Percentiles rank a stretch among this genome's conserved stretches.
Conservation (phyloP, 805 yeast genomes). For the Hanseniaspora pseudoguilliermondii region DNA sequence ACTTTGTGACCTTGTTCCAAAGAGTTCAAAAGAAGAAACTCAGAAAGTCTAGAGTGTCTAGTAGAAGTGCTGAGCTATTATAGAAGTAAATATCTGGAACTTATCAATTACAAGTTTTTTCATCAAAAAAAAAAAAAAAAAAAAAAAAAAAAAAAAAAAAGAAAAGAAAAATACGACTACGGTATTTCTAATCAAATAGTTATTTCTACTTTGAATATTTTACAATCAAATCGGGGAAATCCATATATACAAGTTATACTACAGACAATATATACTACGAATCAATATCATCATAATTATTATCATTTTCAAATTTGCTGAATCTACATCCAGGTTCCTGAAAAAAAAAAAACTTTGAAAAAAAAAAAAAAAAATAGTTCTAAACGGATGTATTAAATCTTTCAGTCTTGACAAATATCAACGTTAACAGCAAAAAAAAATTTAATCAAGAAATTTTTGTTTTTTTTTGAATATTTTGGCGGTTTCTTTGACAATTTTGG, state of each 20-base stretch:
- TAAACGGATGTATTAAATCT: no score
- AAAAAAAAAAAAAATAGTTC: no score
- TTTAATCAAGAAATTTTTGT: no score
- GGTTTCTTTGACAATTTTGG: no score
- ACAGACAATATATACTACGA: background rate
- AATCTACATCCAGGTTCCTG: background rate
- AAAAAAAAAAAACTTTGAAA: no score
- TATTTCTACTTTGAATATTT: background rate
- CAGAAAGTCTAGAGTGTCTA: conserved; percentile 12
- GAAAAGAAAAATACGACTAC: background rate
- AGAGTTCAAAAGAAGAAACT: conserved; percentile 13
- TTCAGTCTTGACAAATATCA: no score
- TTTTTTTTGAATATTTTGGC: no score
- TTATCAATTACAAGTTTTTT: background rate
- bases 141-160: background rate
- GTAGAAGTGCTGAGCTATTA: conserved; percentile 10
- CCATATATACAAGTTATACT: background rate
- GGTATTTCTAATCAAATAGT: background rate
- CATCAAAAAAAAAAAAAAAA: no score
- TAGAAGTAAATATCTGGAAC: background rate
- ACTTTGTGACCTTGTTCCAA: conserved; percentile 7
- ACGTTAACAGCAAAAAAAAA: no score
- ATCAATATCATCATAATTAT: background rate
- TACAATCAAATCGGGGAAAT: background rate
- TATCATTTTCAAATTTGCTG: no score